Base-by-base conservation (phyloP, 805 yeast species). In the Blastobotrys chiropterorum region DNA sequence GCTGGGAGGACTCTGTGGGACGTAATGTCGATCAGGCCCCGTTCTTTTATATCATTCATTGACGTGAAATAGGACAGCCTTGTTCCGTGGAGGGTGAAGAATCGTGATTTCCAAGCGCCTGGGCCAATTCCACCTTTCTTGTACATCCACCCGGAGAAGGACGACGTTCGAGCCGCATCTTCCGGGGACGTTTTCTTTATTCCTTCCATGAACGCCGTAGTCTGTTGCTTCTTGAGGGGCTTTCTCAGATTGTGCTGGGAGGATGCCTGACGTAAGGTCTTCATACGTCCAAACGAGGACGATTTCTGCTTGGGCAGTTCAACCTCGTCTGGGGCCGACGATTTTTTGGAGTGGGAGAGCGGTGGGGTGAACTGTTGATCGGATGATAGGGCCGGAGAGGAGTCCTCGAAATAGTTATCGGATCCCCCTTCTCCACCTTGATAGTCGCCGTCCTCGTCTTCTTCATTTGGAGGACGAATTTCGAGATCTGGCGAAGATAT, bases 11-110 rank as follows among this genome's bases (percentile, higher is more conserved):
- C 98, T 59, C 87, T 79, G 68, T 94, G 98, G 0, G 97, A 89
- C 0, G 97, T 94, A 52, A 94, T 90, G 68, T 94, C 99, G 56
- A 94, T 94, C 50, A 94, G 72, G 0, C 99, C 99, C 60, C 86
- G 83, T 65, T 94, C 99, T 56, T 82, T 79, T 39, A 79, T 79
- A 67, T 94, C 99, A 50, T 80, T 80, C 59, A 86, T 73, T 14
- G 85, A 79, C 0, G 86, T 76, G 66, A 88, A 94, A 67, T 94
- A 94, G 3, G 97, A 89, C 51, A 94, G 70, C 59, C 99, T 75
- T 0, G 99, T 94, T 2, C 96, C 96, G 69, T 94, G 96, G 38
- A 94, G 73, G 0, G 92, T 82, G 64, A 90, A 90, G 62, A 75
- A 83, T 48, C 99, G 78, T 52, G 84, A 83, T 61, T 90, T 85